Percentiles rank a stretch among this genome's conserved stretches.
Conservation (phyloP, 768 basidiomycete species). For the Serendipita indica region DNA sequence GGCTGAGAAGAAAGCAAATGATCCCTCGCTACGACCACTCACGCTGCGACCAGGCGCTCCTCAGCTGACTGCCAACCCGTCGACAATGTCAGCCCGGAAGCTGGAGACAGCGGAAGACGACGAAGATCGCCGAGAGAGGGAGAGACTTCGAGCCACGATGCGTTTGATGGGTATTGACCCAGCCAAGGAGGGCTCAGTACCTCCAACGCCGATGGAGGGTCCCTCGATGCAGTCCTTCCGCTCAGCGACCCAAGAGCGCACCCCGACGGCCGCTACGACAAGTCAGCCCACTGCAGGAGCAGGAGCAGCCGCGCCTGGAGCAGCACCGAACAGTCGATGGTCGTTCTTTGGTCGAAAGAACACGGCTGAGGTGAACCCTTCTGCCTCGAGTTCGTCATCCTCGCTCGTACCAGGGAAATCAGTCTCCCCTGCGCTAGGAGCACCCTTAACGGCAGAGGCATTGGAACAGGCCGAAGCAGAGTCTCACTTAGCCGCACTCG, state of each 20-base stretch:
- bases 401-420: constrained; percentile 6
- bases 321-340: constrained; percentile 35
- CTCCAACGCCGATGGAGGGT: constrained; percentile 28
- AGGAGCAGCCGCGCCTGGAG: constrained; percentile 22
- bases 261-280: constrained; percentile 16
- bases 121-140: constrained; percentile 75
- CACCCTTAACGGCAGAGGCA: constrained; percentile 55
- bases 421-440: constrained; percentile 19
- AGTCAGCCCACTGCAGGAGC: constrained; percentile 8
- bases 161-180: constrained; percentile 79
- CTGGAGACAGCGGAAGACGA: constrained; percentile 84
- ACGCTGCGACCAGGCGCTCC: constrained; percentile 55
- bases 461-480: constrained; percentile 68
- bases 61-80: constrained; percentile 27
- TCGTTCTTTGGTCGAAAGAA: constrained; percentile 39
- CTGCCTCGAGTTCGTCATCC: not conserved
- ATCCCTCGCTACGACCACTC: constrained; percentile 43
- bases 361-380: not conserved
- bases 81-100: constrained; percentile 43
- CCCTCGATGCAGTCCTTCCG: no score
- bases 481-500: constrained; percentile 59
- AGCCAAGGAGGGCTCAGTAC: constrained; percentile 37
- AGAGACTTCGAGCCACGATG: constrained; percentile 80
- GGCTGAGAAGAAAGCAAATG: constrained; percentile 38
- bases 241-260: not conserved